Percentiles rank a stretch among this genome's conserved stretches.
phyloP scores from a whole-genome alignment of 805 yeast species.

The Wickerhamomyces chambardii region DNA sequence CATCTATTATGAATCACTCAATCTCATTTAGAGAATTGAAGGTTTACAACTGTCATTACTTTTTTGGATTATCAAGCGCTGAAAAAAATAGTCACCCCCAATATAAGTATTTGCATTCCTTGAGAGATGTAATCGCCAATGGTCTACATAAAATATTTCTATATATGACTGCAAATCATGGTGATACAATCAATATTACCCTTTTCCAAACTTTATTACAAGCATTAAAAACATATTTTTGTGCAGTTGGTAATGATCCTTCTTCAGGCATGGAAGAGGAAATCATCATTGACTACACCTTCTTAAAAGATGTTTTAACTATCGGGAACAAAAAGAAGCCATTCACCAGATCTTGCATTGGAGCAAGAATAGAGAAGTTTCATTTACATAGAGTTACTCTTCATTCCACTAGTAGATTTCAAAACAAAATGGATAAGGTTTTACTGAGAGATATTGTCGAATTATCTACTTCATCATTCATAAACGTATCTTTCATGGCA shows the following conservation, averaged over 20 bases:
- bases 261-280: constrained; percentile 47
- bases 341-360: constrained; percentile 71
- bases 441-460: constrained; percentile 58
- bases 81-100: constrained; percentile 31
- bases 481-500: constrained; percentile 62
- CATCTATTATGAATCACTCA: constrained; percentile 43
- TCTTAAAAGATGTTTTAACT: constrained; percentile 50
- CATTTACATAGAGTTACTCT: constrained; percentile 69
- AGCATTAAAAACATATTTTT: constrained; percentile 66
- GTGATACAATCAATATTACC: constrained; percentile 45
- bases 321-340: constrained; percentile 57
- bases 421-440: constrained; percentile 52
- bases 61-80: constrained; percentile 47
- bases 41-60: constrained; percentile 56
- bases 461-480: constrained; percentile 60
- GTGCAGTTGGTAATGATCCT: constrained; percentile 72
- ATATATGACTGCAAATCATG: constrained; percentile 37
- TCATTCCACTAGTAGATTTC: constrained; percentile 65
- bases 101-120: constrained; percentile 47
- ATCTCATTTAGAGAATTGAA: constrained; percentile 51
- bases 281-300: constrained; percentile 42
- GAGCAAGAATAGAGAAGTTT: constrained; percentile 60
- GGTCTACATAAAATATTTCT: constrained; percentile 49
- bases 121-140: constrained; percentile 51
- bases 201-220: constrained; percentile 53